Evolutionary conservation across 192 early-diverging fungal genomes (phyloP).

Genomic region (Mortierella antarctica): DNA sequence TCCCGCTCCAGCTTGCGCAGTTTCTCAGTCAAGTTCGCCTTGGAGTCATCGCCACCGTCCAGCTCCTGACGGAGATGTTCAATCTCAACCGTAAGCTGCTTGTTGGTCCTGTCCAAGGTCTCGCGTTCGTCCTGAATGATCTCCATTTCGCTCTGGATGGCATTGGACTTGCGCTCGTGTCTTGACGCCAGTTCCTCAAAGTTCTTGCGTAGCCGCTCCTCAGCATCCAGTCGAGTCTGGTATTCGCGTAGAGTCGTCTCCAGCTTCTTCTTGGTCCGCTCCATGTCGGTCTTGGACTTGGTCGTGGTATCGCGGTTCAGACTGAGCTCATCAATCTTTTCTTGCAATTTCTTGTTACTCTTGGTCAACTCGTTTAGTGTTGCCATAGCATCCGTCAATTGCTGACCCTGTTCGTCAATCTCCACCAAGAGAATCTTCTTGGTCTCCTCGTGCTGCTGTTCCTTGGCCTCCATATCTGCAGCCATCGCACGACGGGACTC

Average conservation of each 20-base stretch:
- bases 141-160: constrained; percentile 49
- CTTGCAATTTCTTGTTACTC: constrained; percentile 62
- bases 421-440: constrained; percentile 71
- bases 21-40: constrained; percentile 50
- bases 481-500: constrained; percentile 77
- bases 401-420: constrained; percentile 67
- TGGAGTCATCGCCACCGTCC: constrained; percentile 69
- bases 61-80: constrained; percentile 69
- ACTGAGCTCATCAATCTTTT: constrained; percentile 70
- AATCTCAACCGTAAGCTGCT: constrained; percentile 63
- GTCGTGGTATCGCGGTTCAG: constrained; percentile 57
- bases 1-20: constrained; percentile 69
- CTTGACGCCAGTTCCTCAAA: constrained; percentile 37
- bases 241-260: constrained; percentile 40
- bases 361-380: constrained; percentile 61
- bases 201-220: constrained; percentile 40
- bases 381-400: constrained; percentile 63
- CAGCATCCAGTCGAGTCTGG: constrained; percentile 38
- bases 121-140: constrained; percentile 68
- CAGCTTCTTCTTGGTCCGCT: constrained; percentile 64
- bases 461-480: constrained; percentile 70
- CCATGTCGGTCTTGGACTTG: constrained; percentile 59
- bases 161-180: constrained; percentile 51
- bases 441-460: constrained; percentile 78
- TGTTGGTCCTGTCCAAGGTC: constrained; percentile 72